phyloP scores from a whole-genome alignment of 805 yeast species.

The Sporopachydermia quercuum region DNA sequence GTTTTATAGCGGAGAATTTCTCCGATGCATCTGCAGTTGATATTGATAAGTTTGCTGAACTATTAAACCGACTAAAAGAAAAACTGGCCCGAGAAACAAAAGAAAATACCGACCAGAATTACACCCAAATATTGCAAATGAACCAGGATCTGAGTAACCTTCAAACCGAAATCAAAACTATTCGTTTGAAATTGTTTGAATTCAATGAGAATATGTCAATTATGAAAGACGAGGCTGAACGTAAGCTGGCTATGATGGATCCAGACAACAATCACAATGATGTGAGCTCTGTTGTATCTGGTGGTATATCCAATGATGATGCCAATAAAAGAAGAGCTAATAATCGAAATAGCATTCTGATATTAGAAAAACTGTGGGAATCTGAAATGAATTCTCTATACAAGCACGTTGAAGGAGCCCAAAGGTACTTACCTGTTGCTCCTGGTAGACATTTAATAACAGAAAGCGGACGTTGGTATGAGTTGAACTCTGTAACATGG shows the following conservation, averaged over 20 bases:
- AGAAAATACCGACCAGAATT: slow-evolving; percentile 43
- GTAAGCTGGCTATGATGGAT: slow-evolving; percentile 22
- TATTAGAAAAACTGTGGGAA: slow-evolving; percentile 74
- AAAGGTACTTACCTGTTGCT: slow-evolving; percentile 53
- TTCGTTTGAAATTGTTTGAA: slow-evolving; percentile 46
- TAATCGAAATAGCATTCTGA: slow-evolving; percentile 56
- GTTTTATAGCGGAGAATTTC: slow-evolving; percentile 33
- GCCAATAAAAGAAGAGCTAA: slow-evolving; percentile 13
- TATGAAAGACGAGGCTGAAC: slow-evolving; percentile 46
- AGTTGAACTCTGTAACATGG: slow-evolving; percentile 73
- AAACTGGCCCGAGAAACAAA: slow-evolving; percentile 44
- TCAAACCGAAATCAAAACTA: slow-evolving; percentile 42
- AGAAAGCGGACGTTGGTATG: slow-evolving; percentile 78
- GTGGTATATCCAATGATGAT: slow-evolving; percentile 8
- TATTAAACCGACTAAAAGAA: slow-evolving; percentile 31
- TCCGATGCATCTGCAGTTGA: slow-evolving; percentile 55
- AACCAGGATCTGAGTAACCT: slow-evolving; percentile 49
- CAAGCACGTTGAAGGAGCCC: slow-evolving; percentile 84
- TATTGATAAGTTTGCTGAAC: slow-evolving; percentile 53
- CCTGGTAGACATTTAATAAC: slow-evolving; percentile 72
- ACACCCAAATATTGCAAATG: slow-evolving; percentile 42
- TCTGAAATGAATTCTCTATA: slow-evolving; percentile 53
- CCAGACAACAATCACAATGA: not conserved
- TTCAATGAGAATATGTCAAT: slow-evolving; percentile 44
- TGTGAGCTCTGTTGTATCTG: slow-evolving; percentile 1